Conservation (phyloP, 2,329 filamentous ascomycete species). For the Xylaria sp. region DNA sequence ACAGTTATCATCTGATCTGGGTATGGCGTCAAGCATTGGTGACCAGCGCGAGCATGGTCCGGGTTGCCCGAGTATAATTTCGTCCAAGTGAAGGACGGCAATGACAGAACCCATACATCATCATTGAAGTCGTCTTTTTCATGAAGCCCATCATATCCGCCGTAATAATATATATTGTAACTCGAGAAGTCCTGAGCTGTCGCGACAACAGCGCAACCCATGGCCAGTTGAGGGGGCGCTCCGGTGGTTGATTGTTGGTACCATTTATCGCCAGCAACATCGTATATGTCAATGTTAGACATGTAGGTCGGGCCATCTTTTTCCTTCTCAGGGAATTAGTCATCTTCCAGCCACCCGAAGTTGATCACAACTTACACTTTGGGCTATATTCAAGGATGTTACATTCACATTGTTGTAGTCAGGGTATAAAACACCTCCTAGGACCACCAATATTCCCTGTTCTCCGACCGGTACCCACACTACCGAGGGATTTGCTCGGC, state of each 20-base stretch:
- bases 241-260: constrained; percentile 73
- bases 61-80: constrained; percentile 56
- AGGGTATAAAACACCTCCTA: constrained; percentile 78
- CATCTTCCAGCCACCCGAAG: neutral
- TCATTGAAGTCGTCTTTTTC: constrained; percentile 59
- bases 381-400: constrained; percentile 50
- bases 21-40: constrained; percentile 79
- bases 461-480: constrained; percentile 82
- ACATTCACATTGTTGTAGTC: constrained; percentile 53
- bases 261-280: constrained; percentile 76
- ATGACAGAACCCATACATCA: constrained; percentile 82
- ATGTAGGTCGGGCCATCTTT: constrained; percentile 77
- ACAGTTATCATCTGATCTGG: constrained; percentile 84
- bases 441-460: constrained; percentile 79
- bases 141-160: constrained; percentile 72
- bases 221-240: constrained; percentile 65
- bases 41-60: constrained; percentile 73
- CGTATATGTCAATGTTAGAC: constrained; percentile 79
- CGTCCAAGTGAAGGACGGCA: constrained; percentile 86
- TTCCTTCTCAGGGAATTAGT: constrained; percentile 56
- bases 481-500: constrained; percentile 71
- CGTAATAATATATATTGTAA: constrained; percentile 87
- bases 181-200: constrained; percentile 76
- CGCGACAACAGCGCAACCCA: constrained; percentile 81
- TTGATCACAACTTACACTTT: constrained; percentile 53